Percentiles rank a stretch among this genome's conserved stretches.
phyloP scores from a whole-genome alignment of 2,329 filamentous ascomycete genomes.

The Gyromitra esculenta region DNA sequence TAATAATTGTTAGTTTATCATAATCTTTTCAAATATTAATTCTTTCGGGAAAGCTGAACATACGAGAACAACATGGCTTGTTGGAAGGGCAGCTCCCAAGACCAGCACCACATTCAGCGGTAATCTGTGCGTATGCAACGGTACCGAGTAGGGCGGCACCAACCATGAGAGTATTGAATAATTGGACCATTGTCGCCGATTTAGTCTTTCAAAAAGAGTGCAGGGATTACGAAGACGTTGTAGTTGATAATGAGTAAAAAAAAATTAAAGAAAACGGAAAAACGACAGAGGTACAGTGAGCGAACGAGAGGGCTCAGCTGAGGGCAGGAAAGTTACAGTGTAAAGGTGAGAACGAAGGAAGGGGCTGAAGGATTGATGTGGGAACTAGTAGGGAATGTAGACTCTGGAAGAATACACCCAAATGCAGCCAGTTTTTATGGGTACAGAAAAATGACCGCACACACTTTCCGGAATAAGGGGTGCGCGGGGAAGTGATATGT shows the following conservation, averaged over 20 bases:
- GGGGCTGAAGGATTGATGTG: conserved; percentile 31
- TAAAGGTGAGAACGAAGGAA: conserved; percentile 41
- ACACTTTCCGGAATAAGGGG: conserved; percentile 42
- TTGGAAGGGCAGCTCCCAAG: conserved; percentile 74
- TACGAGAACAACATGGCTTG: conserved; percentile 82
- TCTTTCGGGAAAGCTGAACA: conserved; percentile 60
- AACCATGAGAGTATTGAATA: conserved; percentile 50
- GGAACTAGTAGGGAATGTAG: conserved; percentile 24
- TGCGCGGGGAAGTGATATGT: conserved; percentile 27
- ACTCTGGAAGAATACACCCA: conserved; percentile 43
- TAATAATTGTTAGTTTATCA: conserved; percentile 29
- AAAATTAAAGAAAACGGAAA: conserved; percentile 21
- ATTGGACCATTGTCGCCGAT: conserved; percentile 49
- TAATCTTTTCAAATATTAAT: not conserved
- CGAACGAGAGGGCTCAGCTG: conserved; percentile 36
- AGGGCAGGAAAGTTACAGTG: conserved; percentile 26
- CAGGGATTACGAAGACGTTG: conserved; percentile 18
- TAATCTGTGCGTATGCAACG: conserved; percentile 48
- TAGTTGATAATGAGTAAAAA: not conserved
- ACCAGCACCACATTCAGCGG: conserved; percentile 61
- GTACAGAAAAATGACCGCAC: conserved; percentile 27
- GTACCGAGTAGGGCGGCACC: conserved; percentile 44
- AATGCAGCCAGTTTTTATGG: conserved; percentile 42
- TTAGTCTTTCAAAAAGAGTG: conserved; percentile 10
- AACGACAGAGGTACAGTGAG: conserved; percentile 44